Evolutionary conservation across 371 early-diverging fungal species (phyloP), one percentile per base, ranked within the genome.

Genomic region (Mycotypha africana): DNA sequence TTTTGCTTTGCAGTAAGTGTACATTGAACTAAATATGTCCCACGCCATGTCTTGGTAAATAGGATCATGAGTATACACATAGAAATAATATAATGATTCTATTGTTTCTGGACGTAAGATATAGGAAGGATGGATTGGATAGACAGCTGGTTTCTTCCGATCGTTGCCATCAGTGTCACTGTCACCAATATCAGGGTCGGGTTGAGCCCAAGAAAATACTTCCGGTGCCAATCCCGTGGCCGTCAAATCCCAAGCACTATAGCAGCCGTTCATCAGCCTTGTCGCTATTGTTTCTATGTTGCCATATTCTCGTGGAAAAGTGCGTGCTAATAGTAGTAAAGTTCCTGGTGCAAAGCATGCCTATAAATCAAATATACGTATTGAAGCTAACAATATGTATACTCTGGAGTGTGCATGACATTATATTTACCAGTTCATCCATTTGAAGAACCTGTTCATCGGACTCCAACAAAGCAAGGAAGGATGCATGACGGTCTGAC

Each of bases 71-170:
- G 92, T 89, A 26, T 77, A 65, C 4, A 86, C 73, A 53, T 76
- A 88, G 50, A 86, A 59, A 39, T 79, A 70, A 62, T 86, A 92
- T 7, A 92, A 45, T 12, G 79, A 78, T 53, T 92, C 92, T 10
- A 89, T 41, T 0, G 85, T 84, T 69, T 92, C 92, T 22, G 72
- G 72, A 33, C 72, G 37, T n/a, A 72, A 38, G 11, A 72, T 72
- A 26, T 72, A 72, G 17, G 49, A 53, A 2, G 56, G 39, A 41
- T 36, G 33, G 2, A 62, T 34, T n/a, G 64, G 55, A 15, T 49
- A 58, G 2, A 61, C 49, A 19, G 65, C 56, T 21, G 45, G 57
- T 34, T 45, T 33, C n/a, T n/a, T n/a, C 20, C 28, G 5, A 28
- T 55, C 39, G 9, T 33, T 28, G 3, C 45, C 53, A 10, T 43